Base-by-base conservation (phyloP, 306 rosid species). In the Elaeagnus macrophylla region DNA sequence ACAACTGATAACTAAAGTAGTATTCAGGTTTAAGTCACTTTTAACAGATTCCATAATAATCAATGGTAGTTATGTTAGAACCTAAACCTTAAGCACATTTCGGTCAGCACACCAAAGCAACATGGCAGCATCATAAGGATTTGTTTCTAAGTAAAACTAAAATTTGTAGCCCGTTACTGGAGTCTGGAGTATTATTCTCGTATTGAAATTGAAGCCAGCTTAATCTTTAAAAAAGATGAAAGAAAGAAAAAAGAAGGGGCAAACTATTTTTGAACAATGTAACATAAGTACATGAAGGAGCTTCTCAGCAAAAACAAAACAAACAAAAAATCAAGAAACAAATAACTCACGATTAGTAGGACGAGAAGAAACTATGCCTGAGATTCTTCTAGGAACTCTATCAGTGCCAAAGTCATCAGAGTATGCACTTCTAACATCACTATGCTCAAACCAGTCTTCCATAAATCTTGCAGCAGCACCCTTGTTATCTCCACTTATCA, bases 381-480 rank as follows among this genome's bases (percentile, higher is more conserved):
- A 72, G 53, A 76, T 54, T 68, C 81, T 76, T 51, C 75, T 74
- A 9, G 81, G 75, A 37, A 76, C 51, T 61, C 54, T 61, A 19
- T 60, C 62, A 25, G 39, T 20, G 14, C 35, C 61, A 36, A 42
- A 56, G 37, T 56, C 62, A 61, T 48, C 67, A 32, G 56, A 54
- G 45, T 11, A 40, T 19, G 59, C 60, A 47, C 37, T 46, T 37
- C 20, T 50, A 42, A 54, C 56, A 45, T 50, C 44, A 51, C 44
- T 45, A 56, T 72, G 72, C 62, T 79, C 91, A 72, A 90, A 83
- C 95, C 95, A 90, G 69, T 90, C 95, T 75, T 90, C 97, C 97
- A 90, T 90, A 70, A 86, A 90, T 17, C 97, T 74, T 54, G 90
- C 85, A 61, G 95, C 97, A 10, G 90, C 91, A 19, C 97, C 97